Base-by-base conservation (phyloP, 768 basidiomycete genomes). In the Pleurotus djamor region DNA sequence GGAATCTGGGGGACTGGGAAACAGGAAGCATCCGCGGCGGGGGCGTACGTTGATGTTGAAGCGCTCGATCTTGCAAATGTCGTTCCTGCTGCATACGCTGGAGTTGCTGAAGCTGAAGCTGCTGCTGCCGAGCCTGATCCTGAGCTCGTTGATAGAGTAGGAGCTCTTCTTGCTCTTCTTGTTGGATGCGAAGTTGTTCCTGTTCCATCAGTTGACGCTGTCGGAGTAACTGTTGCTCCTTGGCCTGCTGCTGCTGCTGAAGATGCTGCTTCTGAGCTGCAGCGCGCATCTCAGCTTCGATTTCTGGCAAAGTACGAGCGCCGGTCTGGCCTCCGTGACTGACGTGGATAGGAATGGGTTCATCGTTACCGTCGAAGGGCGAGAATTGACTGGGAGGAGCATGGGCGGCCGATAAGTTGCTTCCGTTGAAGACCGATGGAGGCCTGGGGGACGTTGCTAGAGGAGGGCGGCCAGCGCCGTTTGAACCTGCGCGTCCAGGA, bases 201-300 rank as follows among this genome's bases (percentile, higher is more conserved):
- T 70, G 68, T 60, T 71, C 57, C 34, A 48, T 48, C 28, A 48
- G 32, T 8, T 77, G 73, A 50, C 70, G 71, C 57, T 76, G 75
- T 5, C 72, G 61, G n/a, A 67, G 55, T 21, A 64, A 55, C 45
- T 70, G 67, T 43, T 70, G 67, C 45, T 72, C 68, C 13, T 68
- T 28, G 21, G 21, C 21, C 21, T 28, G 57, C 17, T 57, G 67
- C 63, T 63, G 72, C 64, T 65, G 36, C 47, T 61, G 63, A 13
- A 60, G 60, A 32, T 76, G 70, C 8, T 71, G 69, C 60, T 83
- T 79, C 55, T 83, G 79, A 33, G 84, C 83, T 21, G 79, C 81
- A 5, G 81, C 80, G n/a, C 80, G 79, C 89, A 93, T 91, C 71
- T 94, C 92, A 3, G 86, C 83, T 66, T 94, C 92, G 60, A 94